Evolutionary conservation across 768 basidiomycete species (phyloP).

Genomic region (Tricholomella constricta): DNA sequence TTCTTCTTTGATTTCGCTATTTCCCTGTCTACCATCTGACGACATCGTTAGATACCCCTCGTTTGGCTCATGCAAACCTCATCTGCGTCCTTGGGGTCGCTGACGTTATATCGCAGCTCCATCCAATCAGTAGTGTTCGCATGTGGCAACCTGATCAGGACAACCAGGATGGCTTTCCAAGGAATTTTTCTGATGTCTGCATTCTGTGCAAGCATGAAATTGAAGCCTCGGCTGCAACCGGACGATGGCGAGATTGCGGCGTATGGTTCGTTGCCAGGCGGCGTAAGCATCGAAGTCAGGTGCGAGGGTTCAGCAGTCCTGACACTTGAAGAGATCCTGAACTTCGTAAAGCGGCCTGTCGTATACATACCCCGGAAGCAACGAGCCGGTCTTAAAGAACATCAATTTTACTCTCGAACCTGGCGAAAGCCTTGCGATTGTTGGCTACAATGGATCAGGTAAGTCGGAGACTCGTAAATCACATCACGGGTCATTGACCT

Average conservation of each 20-base stretch:
- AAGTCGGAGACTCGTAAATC: slow-evolving; percentile 20
- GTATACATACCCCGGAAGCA: slow-evolving; percentile 80
- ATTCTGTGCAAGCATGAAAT: slow-evolving; percentile 74
- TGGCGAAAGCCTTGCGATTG: slow-evolving; percentile 83
- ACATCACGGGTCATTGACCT: slow-evolving; percentile 3
- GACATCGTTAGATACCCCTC: slow-evolving; percentile 61
- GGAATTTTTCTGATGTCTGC: slow-evolving; percentile 86
- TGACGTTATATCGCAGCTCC: slow-evolving; percentile 79
- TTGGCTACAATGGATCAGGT: slow-evolving; percentile 85
- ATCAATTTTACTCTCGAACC: slow-evolving; percentile 70
- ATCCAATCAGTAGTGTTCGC: slow-evolving; percentile 73
- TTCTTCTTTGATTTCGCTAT: slow-evolving; percentile 20
- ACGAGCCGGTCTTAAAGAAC: slow-evolving; percentile 65
- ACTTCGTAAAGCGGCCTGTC: slow-evolving; percentile 39
- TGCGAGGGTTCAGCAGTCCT: slow-evolving; percentile 32
- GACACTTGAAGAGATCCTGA: slow-evolving; percentile 7
- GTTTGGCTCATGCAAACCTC: slow-evolving; percentile 73
- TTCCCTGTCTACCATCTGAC: slow-evolving; percentile 16
- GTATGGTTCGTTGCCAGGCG: slow-evolving; percentile 51
- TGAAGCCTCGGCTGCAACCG: slow-evolving; percentile 71
- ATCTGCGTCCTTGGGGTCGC: slow-evolving; percentile 75
- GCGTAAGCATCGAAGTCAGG: slow-evolving; percentile 74
- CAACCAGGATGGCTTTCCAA: slow-evolving; percentile 77
- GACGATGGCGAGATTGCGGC: slow-evolving; percentile 48
- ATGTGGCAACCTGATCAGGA: slow-evolving; percentile 61